phyloP scores from a whole-genome alignment of 2,329 filamentous ascomycete species.

The Colletotrichum lindemuthianum region DNA sequence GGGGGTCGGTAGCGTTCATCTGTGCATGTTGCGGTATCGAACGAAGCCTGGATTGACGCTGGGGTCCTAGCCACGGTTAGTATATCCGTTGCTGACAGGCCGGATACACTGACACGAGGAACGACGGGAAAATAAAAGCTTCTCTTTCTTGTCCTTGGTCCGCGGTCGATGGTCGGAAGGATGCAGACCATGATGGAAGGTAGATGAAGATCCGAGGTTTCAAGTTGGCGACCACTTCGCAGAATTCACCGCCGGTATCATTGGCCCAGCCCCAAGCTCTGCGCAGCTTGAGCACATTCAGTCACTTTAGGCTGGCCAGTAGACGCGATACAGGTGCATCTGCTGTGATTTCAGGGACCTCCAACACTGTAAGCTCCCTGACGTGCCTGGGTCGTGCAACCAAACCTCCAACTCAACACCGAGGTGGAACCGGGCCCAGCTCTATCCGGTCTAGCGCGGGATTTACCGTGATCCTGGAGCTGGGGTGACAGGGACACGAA shows the following conservation, averaged over 20 bases:
- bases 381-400: no score
- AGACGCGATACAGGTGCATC: not conserved
- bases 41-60: not conserved
- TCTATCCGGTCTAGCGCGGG: constrained; percentile 23
- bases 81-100: not conserved
- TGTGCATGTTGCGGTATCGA: constrained; percentile 12
- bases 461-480: constrained; percentile 5
- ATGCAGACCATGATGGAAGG: constrained; percentile 2
- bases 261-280: not conserved
- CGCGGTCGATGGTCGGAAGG: constrained; percentile 12
- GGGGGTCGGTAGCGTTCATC: constrained; percentile 6
- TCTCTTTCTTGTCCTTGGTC: no score
- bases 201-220: constrained; percentile 31
- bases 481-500: not conserved
- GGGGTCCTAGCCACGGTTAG: constrained; percentile 11
- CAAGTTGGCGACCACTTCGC: constrained; percentile 11
- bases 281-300: no score
- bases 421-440: constrained; percentile 15
- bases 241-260: constrained; percentile 6
- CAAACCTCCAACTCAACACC: not conserved
- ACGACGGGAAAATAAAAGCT: no score
- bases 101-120: constrained; percentile 5
- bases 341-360: not conserved
- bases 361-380: no score
- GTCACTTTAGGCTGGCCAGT: not conserved